Percentiles rank a stretch among this genome's conserved stretches.
These are phyloP conservation scores for Zygosaccharomyces pseudorouxii DNA, from an alignment of 805 yeast species.

Conservation along the genomic window DNA sequence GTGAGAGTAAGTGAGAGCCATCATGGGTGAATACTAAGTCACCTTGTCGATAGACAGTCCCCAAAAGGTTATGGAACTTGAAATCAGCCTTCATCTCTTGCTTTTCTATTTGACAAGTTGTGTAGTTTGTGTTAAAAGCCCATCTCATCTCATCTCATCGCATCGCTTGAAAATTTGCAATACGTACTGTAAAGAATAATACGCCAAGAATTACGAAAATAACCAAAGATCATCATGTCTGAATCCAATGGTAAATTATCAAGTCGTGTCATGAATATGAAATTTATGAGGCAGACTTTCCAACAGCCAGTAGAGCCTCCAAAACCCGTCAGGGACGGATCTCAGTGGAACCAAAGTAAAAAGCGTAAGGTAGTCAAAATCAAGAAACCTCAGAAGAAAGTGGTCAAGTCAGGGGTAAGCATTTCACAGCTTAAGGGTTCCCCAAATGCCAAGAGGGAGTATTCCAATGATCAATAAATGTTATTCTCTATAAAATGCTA, in stretches of 20 bases:
- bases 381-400: slow-evolving; percentile 2
- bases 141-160: slow-evolving; percentile 16
- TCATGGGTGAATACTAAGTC: slow-evolving; percentile 80
- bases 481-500: background rate
- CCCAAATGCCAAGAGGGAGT: slow-evolving; percentile 9
- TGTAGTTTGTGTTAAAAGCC: slow-evolving; percentile 5
- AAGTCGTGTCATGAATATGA: slow-evolving; percentile 78
- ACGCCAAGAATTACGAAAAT: slow-evolving; percentile 1
- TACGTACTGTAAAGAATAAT: background rate
- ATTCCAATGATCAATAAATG: slow-evolving; percentile 30
- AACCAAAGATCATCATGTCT: slow-evolving; percentile 15
- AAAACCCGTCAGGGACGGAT: slow-evolving; percentile 16
- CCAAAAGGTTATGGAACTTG: slow-evolving; percentile 80
- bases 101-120: background rate
- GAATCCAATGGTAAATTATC: slow-evolving; percentile 43
- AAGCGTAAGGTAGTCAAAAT: slow-evolving; percentile 5
- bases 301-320: slow-evolving; percentile 32
- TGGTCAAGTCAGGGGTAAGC: slow-evolving; percentile 8
- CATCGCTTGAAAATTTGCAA: slow-evolving; percentile 19
- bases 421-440: slow-evolving; percentile 13
- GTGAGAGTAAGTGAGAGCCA: slow-evolving; percentile 77
- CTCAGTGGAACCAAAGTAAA: slow-evolving; percentile 19
- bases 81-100: slow-evolving; percentile 76
- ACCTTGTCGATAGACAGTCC: slow-evolving; percentile 94
- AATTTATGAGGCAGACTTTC: slow-evolving; percentile 49